Evolutionary conservation across 148 eudicot species (phyloP), one percentile per base, ranked within the genome.

Genomic region (Amaranthus cruentus): DNA sequence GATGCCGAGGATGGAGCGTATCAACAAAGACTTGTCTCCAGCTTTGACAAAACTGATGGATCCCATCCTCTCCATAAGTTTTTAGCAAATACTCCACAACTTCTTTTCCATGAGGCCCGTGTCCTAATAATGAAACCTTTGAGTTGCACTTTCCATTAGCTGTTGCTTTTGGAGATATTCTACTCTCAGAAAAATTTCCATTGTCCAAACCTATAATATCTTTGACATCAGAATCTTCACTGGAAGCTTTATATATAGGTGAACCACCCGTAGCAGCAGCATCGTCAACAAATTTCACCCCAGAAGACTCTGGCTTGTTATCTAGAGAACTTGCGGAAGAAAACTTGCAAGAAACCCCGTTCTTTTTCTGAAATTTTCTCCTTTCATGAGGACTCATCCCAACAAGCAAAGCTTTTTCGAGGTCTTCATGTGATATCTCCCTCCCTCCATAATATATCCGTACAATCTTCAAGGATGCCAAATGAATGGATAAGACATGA

Each of bases 81-180:
- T 78, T 77, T 28, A 92, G 81, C 73, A 96, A 80, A 83, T 84
- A 68, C 15, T 85, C 87, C 15, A 96, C 96, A 58, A 96, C 92
- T 80, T 86, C 89, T 71, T 90, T 86, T 60, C 99, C 97, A 71
- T 96, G 99, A n/a, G 97, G 97, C 44, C 99, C 99, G 76, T 96
- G 99, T 62, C 99, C 99, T 77, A 96, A 81, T 75, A 96, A 76
- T 14, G 97, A 96, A 49, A 85, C 75, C 82, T 92, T 96, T 72
- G 90, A 85, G 55, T 71, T 82, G 53, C 80, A 43, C 55, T 58
- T 80, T 60, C 58, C 50, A 60, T 75, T 68, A 74, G 76, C 77
- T 68, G 63, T 55, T 11, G 74, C 87, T 72, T 66, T 73, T 12
- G 69, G 57, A 75, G 66, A 38, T 70, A 62, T 76, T 9, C 9